Evolutionary conservation across 306 rosid genomes (phyloP), one percentile per base, ranked within the genome.

Genomic region (Cyamopsis tetragonoloba): DNA sequence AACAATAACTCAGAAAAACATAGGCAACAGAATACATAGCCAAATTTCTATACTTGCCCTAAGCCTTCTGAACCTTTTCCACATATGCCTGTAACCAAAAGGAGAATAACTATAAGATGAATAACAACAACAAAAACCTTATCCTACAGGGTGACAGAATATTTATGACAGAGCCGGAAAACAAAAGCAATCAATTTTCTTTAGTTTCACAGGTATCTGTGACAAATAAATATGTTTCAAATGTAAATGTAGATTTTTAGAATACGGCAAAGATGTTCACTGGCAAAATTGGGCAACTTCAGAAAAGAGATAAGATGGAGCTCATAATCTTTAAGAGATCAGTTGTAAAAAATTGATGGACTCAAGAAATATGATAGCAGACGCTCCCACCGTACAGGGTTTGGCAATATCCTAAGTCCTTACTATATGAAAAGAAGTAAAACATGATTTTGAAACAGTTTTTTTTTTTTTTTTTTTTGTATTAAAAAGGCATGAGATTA

Each of bases 81-180:
- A 89, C 88, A 58, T 87, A 89, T 46, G 95, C 96, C 96, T 89
- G 83, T 84, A 77, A 59, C 58, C 76, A 76, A 66, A 59, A 12
- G 60, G 14, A 42, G 44, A 70, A 41, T 32, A 42, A 58, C 7
- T 3, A 10, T 7, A 51, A 34, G 73, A 50, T n/a, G n/a, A n/a
- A n/a, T n/a, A n/a, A n/a, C n/a, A n/a, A n/a, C n/a, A n/a, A n/a
- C n/a, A n/a, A n/a, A n/a, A n/a, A n/a, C n/a, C n/a, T n/a, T n/a
- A n/a, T n/a, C n/a, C n/a, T n/a, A n/a, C n/a, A n/a, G n/a, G n/a
- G n/a, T n/a, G n/a, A n/a, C n/a, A n/a, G n/a, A n/a, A n/a, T n/a
- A n/a, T n/a, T n/a, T n/a, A n/a, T n/a, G n/a, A n/a, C n/a, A n/a
- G n/a, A n/a, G n/a, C 14, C 55, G 34, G 11, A 31, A 57, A 48